Percentiles rank a stretch among this genome's conserved stretches.
Evolutionary conservation across 306 rosid species (phyloP).

Genomic region (Canavalia gladiata): DNA sequence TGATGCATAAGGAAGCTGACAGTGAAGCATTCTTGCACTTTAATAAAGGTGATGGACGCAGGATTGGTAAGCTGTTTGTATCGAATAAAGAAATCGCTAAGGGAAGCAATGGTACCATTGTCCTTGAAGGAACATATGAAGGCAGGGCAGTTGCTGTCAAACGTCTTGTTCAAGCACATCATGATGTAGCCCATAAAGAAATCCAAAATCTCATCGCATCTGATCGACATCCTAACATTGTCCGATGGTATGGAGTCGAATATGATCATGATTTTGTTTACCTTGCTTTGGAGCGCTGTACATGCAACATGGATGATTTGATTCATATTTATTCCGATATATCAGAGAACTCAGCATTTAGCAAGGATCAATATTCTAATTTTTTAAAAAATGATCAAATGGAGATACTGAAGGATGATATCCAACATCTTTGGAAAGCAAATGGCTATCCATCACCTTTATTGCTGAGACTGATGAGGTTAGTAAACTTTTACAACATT

Average conservation of each 20-base stretch:
- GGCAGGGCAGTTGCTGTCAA: slow-evolving; percentile 82
- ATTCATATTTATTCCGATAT: slow-evolving; percentile 51
- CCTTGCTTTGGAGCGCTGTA: slow-evolving; percentile 77
- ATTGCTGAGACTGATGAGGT: slow-evolving; percentile 77
- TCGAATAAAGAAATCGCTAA: slow-evolving; percentile 71
- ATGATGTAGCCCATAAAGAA: slow-evolving; percentile 76
- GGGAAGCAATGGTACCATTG: slow-evolving; percentile 87
- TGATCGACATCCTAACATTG: slow-evolving; percentile 77
- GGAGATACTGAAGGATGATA: slow-evolving; percentile 43
- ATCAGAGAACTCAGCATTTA: slow-evolving; percentile 26
- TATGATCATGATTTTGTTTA: slow-evolving; percentile 79
- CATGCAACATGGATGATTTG: slow-evolving; percentile 72
- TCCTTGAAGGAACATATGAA: slow-evolving; percentile 78
- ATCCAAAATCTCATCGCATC: slow-evolving; percentile 80
- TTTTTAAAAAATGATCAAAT: slow-evolving; percentile 40
- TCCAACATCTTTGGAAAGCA: slow-evolving; percentile 58
- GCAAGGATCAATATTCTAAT: slow-evolving; percentile 41
- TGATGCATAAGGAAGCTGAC: slow-evolving; percentile 20
- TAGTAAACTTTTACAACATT: slow-evolving; percentile 25
- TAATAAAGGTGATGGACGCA: slow-evolving; percentile 59
- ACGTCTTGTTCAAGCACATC: slow-evolving; percentile 78
- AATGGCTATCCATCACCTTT: slow-evolving; percentile 62
- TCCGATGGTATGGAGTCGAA: slow-evolving; percentile 82
- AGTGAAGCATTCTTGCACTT: slow-evolving; percentile 13
- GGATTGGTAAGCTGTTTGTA: slow-evolving; percentile 69